Base-by-base conservation (phyloP, 2,329 filamentous ascomycete genomes). In the Onygena corvina region DNA sequence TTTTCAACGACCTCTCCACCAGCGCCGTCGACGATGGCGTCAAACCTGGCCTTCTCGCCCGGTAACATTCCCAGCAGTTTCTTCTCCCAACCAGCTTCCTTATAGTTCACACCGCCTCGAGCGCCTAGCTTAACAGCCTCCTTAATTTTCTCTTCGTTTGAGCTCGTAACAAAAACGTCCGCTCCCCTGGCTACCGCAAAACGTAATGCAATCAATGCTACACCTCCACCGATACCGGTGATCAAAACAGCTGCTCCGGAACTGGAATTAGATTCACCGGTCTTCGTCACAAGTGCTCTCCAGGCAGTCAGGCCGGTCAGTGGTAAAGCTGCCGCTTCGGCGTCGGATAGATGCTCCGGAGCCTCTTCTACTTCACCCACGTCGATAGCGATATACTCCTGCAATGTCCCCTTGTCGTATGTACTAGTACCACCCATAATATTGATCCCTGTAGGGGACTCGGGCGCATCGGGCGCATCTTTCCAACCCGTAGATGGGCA, bases 191-290 rank as follows among this genome's bases (percentile, higher is more conserved):
- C 86, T 9, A 82, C 79, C 8, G 79, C 88, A 67, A 94, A 94
- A 64, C 86, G 75, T 57, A 95, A 70, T 4, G 77, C 83, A 71
- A 86, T 82, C 49, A 95, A 70, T 29, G 90, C 90, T 1, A 95
- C 90, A 36, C 90, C 90, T 30, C 90, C 90, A 0, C 90, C 90
- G 64, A 96, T 93, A 0, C 90, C 90, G 3, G 90, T 95, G 35
- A 96, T 69, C 27, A 96, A 71, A 3, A 96, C 73, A 61, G 93
- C 94, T 53, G 77, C 70, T 2, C 86, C 86, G 0, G 64, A 57
- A 3, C 61, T 56, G 12, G 68, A 63, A 50, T 72, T 72, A 42
- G 68, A 66, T 56, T 81, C 79, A 3, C 75, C 77, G 45, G 76
- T 80, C 73, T 96, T 96, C 4, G 77, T 83, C 47, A 92, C 77